Conservation (phyloP, 306 rosid genomes). For the Trifolium repens region DNA sequence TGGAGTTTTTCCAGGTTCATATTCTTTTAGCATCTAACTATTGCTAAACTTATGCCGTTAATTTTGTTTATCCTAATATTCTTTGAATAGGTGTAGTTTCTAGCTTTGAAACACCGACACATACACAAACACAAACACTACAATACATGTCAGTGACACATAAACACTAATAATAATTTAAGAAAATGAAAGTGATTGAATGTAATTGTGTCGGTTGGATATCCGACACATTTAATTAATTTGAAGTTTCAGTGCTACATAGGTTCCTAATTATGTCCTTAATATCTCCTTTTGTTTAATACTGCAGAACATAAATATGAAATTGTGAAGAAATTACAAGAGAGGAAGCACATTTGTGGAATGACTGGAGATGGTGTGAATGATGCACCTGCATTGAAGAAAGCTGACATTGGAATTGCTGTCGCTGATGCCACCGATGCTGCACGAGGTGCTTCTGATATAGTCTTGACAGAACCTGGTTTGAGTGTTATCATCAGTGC, state of each 20-base stretch:
- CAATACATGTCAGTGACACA: background rate
- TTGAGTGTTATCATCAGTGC: slow-evolving; percentile 99
- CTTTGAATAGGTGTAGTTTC: background rate
- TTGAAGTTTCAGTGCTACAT: background rate
- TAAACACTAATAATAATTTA: background rate
- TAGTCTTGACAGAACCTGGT: slow-evolving; percentile 97
- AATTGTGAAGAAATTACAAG: slow-evolving; percentile 95
- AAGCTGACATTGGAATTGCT: slow-evolving; percentile 97
- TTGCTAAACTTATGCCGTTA: background rate
- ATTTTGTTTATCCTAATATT: background rate
- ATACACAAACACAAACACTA: background rate
- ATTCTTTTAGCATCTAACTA: slow-evolving; percentile 13
- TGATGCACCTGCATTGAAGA: slow-evolving; percentile 97
- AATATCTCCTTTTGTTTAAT: background rate
- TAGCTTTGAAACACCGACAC: background rate
- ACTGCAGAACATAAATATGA: slow-evolving; percentile 89
- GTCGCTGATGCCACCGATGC: slow-evolving; percentile 99
- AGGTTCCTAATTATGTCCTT: background rate
- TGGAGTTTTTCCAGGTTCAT: slow-evolving; percentile 96
- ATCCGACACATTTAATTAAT: background rate
- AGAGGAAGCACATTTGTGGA: slow-evolving; percentile 97
- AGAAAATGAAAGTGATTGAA: background rate
- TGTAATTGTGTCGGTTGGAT: background rate
- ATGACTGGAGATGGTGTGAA: slow-evolving; percentile 99
- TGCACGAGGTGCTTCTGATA: slow-evolving; percentile 96